Conservation (phyloP, 257 asterid species). For the Capsicum pubescens region DNA sequence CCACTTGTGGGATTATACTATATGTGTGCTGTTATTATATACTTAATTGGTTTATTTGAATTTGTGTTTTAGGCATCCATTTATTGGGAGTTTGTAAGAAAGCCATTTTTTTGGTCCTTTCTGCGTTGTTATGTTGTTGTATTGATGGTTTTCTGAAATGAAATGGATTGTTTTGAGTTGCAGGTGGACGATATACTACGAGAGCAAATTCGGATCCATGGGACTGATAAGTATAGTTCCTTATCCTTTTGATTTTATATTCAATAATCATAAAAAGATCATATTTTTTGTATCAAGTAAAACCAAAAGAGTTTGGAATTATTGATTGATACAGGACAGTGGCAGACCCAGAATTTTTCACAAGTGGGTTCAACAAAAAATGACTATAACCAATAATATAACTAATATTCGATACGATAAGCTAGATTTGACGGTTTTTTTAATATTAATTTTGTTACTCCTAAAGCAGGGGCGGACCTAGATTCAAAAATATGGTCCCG, state of each 20-base stretch:
- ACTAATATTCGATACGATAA: too few relatives aligned
- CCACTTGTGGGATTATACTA: too few relatives aligned
- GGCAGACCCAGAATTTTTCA: too few relatives aligned
- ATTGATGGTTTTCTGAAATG: background rate
- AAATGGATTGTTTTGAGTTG: conserved; percentile 30
- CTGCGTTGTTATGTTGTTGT: conserved; percentile 36
- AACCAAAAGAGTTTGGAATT: background rate
- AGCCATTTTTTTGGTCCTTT: too few relatives aligned
- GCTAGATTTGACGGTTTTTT: too few relatives aligned
- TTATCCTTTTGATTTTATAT: conserved; percentile 33
- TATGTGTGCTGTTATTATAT: too few relatives aligned
- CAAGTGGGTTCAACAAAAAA: too few relatives aligned
- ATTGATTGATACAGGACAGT: background rate
- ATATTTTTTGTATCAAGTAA: background rate
- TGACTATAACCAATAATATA: too few relatives aligned
- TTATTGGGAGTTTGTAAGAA: too few relatives aligned
- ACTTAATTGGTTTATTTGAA: background rate
- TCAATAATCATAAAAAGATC: background rate
- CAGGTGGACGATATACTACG: conserved; percentile 95
- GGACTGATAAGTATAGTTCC: conserved; percentile 76
- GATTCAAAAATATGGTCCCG: too few relatives aligned
- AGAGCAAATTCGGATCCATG: conserved; percentile 83
- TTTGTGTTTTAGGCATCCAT: background rate
- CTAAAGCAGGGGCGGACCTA: too few relatives aligned
- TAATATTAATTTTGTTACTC: too few relatives aligned